Percentiles rank a stretch among this genome's conserved stretches.
Evolutionary conservation across 495 filamentous ascomycete species (phyloP).

Genomic region (Oidiodendron maius): DNA sequence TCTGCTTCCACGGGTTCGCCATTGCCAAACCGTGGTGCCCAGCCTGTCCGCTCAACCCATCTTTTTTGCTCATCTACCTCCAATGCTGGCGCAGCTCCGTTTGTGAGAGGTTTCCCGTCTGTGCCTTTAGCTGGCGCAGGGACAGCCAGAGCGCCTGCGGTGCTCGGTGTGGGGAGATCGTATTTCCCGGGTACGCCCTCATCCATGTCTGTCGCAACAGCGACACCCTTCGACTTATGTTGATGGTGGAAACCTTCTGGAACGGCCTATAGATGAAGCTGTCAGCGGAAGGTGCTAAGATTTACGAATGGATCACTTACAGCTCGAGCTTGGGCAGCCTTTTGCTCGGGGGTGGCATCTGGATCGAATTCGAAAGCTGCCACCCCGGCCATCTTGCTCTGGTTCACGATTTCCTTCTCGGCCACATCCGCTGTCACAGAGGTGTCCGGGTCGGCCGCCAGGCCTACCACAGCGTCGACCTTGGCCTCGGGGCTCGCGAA

Average conservation of each 20-base stretch:
- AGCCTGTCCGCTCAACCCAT: slow-evolving; percentile 70
- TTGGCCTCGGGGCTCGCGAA: slow-evolving; percentile 54
- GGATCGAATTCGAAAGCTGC: slow-evolving; percentile 84
- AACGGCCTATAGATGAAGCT: slow-evolving; percentile 36
- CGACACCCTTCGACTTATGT: slow-evolving; percentile 59
- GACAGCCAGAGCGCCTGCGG: slow-evolving; percentile 57
- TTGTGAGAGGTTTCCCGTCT: slow-evolving; percentile 38
- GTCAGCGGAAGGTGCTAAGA: slow-evolving; percentile 4
- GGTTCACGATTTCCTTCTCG: slow-evolving; percentile 63
- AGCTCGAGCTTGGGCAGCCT: slow-evolving; percentile 68
- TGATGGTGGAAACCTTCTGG: slow-evolving; percentile 59
- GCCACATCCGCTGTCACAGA: slow-evolving; percentile 62
- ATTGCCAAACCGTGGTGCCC: slow-evolving; percentile 77
- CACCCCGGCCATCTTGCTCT: slow-evolving; percentile 70
- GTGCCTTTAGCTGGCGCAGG: slow-evolving; percentile 31
- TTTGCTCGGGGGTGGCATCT: slow-evolving; percentile 75
- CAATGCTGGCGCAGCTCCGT: slow-evolving; percentile 33
- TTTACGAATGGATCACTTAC: slow-evolving; percentile 46
- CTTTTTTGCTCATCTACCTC: slow-evolving; percentile 52
- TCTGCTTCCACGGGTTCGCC: slow-evolving; percentile 43
- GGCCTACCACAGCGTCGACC: slow-evolving; percentile 69
- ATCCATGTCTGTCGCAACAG: slow-evolving; percentile 69
- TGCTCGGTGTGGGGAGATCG: slow-evolving; percentile 71
- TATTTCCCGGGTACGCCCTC: slow-evolving; percentile 63
- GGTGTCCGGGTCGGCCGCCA: slow-evolving; percentile 62